Evolutionary conservation across 345 rosid genomes (phyloP).

Genomic region (Eucalyptus sp.): DNA sequence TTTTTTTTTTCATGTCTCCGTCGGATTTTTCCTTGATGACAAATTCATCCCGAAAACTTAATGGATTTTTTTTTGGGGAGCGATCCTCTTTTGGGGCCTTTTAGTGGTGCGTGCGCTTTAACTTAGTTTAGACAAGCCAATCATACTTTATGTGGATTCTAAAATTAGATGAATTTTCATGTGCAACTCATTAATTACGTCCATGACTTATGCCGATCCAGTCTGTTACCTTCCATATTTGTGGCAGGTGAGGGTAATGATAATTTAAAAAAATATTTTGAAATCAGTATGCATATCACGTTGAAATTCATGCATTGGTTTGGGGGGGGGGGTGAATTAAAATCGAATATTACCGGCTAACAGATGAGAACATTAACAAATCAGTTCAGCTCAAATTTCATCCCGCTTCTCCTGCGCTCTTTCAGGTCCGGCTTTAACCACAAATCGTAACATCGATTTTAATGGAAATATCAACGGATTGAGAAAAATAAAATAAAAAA

Average conservation of each 20-base stretch:
- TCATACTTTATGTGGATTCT: neutral
- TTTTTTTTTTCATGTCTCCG: fast-evolving
- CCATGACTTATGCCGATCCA: fast-evolving
- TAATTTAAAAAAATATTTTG: neutral
- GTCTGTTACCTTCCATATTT: neutral
- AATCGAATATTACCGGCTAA: too few species aligned
- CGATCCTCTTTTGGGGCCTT: neutral
- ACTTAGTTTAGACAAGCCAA: neutral
- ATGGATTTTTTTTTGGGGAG: neutral
- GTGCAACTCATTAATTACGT: neutral
- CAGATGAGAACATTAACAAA: too few species aligned
- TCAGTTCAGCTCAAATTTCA: too few species aligned
- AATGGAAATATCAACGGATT: neutral
- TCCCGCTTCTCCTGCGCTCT: too few species aligned
- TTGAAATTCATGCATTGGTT: neutral
- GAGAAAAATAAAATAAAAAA: neutral
- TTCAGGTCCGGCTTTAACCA: too few species aligned
- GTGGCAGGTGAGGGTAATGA: neutral
- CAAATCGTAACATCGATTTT: too few species aligned
- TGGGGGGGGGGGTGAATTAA: too few species aligned
- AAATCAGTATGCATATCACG: neutral
- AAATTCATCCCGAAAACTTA: neutral
- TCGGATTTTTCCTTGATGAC: neutral
- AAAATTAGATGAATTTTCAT: neutral
- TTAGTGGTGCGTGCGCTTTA: fast-evolving